Conservation (phyloP, 257 asterid genomes). For the Agastache rugosa region DNA sequence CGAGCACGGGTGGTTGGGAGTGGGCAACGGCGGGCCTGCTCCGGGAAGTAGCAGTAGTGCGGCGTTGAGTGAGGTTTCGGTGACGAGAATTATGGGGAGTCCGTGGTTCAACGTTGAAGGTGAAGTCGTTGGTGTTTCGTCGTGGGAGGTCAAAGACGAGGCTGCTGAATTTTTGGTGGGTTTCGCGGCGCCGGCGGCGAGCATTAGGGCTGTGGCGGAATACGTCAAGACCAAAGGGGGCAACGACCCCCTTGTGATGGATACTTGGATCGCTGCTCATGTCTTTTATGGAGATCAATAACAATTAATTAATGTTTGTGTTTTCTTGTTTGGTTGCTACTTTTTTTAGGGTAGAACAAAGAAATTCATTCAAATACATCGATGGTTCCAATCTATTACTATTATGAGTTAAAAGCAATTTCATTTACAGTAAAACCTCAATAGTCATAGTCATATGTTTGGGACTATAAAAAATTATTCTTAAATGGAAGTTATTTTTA, state of each 20-base stretch:
- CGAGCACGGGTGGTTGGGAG: constrained; percentile 23
- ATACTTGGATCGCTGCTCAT: neutral
- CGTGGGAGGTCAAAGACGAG: constrained; percentile 11
- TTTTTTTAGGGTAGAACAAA: no score
- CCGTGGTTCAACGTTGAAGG: constrained; percentile 21
- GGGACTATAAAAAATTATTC: no score
- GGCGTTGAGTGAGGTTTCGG: neutral
- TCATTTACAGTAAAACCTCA: no score
- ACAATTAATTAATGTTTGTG: no score
- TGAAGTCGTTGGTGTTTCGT: constrained; percentile 3
- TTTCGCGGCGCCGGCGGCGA: constrained; percentile 16
- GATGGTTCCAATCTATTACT: no score
- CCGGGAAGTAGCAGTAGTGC: neutral
- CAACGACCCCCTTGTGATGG: constrained; percentile 18
- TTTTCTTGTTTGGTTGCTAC: no score
- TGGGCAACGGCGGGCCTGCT: neutral
- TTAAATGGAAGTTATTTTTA: no score
- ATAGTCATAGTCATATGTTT: no score
- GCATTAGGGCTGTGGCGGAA: constrained; percentile 1
- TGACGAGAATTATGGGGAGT: constrained; percentile 7
- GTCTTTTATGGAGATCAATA: neutral
- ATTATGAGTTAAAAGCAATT: no score
- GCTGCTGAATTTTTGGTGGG: neutral
- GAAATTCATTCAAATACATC: no score
- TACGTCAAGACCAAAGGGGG: constrained; percentile 11